Evolutionary conservation across 345 rosid genomes (phyloP).

Genomic region (Lepidium africanum): DNA sequence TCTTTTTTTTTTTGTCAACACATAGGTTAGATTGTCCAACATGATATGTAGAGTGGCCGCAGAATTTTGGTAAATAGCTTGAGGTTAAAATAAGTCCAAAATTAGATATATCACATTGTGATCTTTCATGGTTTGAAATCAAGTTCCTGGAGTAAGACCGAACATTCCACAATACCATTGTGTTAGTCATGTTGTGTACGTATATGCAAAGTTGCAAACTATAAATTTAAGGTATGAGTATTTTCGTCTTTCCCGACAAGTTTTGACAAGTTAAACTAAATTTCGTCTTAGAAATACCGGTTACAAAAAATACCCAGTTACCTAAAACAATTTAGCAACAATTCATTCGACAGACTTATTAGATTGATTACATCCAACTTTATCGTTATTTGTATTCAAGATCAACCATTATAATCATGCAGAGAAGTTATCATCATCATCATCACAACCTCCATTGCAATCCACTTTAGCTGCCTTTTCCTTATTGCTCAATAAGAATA

Average conservation of each 20-base stretch:
- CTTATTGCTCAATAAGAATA: conserved; percentile 22
- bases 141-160: too few relatives aligned
- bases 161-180: too few relatives aligned
- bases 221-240: too few relatives aligned
- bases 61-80: too few relatives aligned
- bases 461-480: conserved; percentile 23
- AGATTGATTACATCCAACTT: not conserved
- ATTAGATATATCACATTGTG: too few relatives aligned
- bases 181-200: too few relatives aligned
- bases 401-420: conserved; percentile 5
- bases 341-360: not conserved
- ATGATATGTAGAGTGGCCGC: too few relatives aligned
- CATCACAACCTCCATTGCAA: conserved; percentile 20
- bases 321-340: not conserved
- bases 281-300: not conserved
- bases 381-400: not conserved
- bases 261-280: not conserved
- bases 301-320: not conserved
- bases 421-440: not conserved
- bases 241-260: not conserved
- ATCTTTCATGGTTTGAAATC: too few relatives aligned
- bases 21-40: too few relatives aligned
- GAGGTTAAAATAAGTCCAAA: too few relatives aligned
- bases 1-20: too few relatives aligned
- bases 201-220: too few relatives aligned